Conservation (phyloP, 805 yeast genomes). For the Diddensiella caesifluorescens region DNA sequence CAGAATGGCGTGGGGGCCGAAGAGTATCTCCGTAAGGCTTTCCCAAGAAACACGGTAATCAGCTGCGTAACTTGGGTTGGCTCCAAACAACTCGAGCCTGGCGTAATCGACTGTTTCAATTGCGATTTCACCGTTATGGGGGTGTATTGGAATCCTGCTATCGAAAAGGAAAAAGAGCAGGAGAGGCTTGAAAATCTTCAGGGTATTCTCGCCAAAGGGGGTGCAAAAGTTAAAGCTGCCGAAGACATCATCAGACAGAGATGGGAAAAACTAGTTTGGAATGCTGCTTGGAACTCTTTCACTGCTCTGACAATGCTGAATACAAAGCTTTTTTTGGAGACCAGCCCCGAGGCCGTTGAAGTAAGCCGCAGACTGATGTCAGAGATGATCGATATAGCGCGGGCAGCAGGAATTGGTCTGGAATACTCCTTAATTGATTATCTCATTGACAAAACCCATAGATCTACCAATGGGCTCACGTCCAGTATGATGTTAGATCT, state of each 20-base stretch:
- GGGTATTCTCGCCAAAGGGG: slow-evolving; percentile 26
- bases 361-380: slow-evolving; percentile 44
- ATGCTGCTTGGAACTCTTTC: slow-evolving; percentile 23
- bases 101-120: slow-evolving; percentile 37
- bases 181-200: slow-evolving; percentile 35
- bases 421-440: slow-evolving; percentile 11
- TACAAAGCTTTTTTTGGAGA: slow-evolving; percentile 14
- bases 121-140: slow-evolving; percentile 46
- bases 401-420: slow-evolving; percentile 50
- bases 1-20: slow-evolving; percentile 21
- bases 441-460: slow-evolving; percentile 13
- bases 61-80: slow-evolving; percentile 20
- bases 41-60: slow-evolving; percentile 16
- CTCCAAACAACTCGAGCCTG: slow-evolving; percentile 13
- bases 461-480: slow-evolving; percentile 18
- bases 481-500: slow-evolving; percentile 72
- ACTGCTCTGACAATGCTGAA: slow-evolving; percentile 20
- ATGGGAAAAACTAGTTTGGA: slow-evolving; percentile 25
- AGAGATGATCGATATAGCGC: slow-evolving; percentile 60
- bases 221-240: slow-evolving; percentile 11
- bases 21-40: slow-evolving; percentile 11
- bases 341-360: slow-evolving; percentile 14
- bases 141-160: slow-evolving; percentile 37
- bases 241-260: slow-evolving; percentile 16
- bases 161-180: slow-evolving; percentile 29